These are phyloP conservation scores for Casuarina glauca DNA, from an alignment of 306 rosid genomes.

Conservation along the genomic window DNA sequence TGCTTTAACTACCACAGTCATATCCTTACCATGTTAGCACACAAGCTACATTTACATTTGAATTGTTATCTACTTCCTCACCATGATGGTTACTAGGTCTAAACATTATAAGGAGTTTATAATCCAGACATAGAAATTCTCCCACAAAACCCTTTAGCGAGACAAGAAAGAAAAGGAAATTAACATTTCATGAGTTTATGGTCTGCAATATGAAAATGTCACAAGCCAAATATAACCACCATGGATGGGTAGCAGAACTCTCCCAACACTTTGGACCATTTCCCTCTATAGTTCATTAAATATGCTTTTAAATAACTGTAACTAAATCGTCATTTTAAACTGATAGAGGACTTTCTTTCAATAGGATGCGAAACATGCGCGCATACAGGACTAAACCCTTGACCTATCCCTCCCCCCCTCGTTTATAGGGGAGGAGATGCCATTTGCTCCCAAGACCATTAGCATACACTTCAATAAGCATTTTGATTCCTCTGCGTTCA, in stretches of 20 bases:
- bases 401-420: background rate
- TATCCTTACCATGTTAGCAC: conserved; percentile 18
- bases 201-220: too few species aligned
- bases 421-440: background rate
- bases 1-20: conserved; percentile 21
- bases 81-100: background rate
- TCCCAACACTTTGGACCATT: background rate
- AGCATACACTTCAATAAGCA: background rate
- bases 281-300: background rate
- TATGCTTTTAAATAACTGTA: background rate
- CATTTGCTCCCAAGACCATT: background rate
- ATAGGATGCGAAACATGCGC: background rate
- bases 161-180: too few species aligned
- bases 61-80: background rate
- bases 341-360: background rate
- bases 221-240: background rate
- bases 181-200: too few species aligned
- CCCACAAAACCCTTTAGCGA: too few species aligned
- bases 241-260: background rate
- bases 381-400: background rate
- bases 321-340: background rate
- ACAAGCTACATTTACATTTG: conserved; percentile 6
- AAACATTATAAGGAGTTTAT: background rate
- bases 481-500: background rate
- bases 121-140: too few species aligned